Evolutionary conservation across 306 rosid genomes (phyloP), one percentile per base, ranked within the genome.

Genomic region (Prunus mongolica): DNA sequence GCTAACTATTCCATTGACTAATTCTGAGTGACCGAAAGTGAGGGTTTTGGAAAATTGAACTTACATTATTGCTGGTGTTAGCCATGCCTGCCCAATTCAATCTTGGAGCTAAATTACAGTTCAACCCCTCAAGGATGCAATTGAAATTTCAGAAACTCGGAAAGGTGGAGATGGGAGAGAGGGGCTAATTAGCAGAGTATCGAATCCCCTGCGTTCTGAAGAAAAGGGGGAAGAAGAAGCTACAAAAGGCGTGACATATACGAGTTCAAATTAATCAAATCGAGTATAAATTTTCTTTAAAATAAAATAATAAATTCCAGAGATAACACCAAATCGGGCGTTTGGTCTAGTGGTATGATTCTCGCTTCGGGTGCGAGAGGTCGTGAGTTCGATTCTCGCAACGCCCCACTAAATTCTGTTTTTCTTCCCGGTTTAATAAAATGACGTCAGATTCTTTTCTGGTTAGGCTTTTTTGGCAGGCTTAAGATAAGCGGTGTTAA

Each of bases 271-370:
- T 32, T 20, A 7, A 41, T 60, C 25, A 1, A 25, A 12, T 12
- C 3, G 5, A 2, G 0, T 25, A 22, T 24, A 58, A 24, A 58
- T 58, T 1, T 20, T 19, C 0, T 1, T 7, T 1, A 10, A 58
- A 12, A 2, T 0, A 1, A n/a, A 1, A 4, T 5, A 6, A 24
- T 24, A 38, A 38, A 38, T 12, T 58, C 30, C 3, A 24, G 34
- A 0, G 3, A 38, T 1, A 14, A 6, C 2, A 20, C 0, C 1
- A 25, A 44, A 0, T 2, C 1, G 92, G 89, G 90, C 78, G 89
- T 84, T 88, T 88, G 95, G 95, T 90, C 89, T 84, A 88, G 89
- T 86, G 88, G 91, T 86, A 83, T 90, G 91, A 90, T 90, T 88
- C 88, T 88, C 81, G 88, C 87, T 86, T 86, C 82, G 84, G 91